Percentiles rank a stretch among this genome's conserved stretches.
Evolutionary conservation across 75 land plant genomes (phyloP).

Genomic region (Picea sitchensis): DNA sequence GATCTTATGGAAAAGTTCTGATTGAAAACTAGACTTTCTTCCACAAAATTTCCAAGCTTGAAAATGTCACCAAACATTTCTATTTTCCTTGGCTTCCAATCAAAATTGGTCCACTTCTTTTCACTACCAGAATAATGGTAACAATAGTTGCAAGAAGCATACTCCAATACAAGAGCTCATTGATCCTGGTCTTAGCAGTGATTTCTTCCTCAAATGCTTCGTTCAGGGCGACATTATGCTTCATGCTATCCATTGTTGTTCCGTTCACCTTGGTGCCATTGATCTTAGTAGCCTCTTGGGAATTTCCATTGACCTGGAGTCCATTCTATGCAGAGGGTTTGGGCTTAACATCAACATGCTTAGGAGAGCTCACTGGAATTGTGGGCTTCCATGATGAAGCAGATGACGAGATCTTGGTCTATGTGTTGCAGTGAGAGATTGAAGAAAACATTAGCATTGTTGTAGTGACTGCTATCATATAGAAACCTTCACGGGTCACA

Average conservation of each 20-base stretch:
- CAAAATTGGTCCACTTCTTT: slow-evolving; percentile 60
- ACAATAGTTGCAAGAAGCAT: slow-evolving; percentile 75
- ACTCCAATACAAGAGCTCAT: slow-evolving; percentile 74
- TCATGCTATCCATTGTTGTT: slow-evolving; percentile 8
- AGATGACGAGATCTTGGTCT: slow-evolving; percentile 2
- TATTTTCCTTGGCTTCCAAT: slow-evolving; percentile 11
- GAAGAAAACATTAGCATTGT: neutral
- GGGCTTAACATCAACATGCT: slow-evolving; percentile 2
- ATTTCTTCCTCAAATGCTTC: slow-evolving; percentile 26
- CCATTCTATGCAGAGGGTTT: slow-evolving; percentile 4
- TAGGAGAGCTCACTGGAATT: neutral
- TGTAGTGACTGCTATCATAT: neutral
- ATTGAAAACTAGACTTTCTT: slow-evolving; percentile 51
- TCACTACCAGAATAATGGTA: slow-evolving; percentile 67
- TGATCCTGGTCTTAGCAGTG: slow-evolving; percentile 41
- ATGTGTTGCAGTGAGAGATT: neutral
- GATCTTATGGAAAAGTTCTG: slow-evolving; percentile 73
- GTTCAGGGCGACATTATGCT: slow-evolving; percentile 8
- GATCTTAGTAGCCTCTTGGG: slow-evolving; percentile 52
- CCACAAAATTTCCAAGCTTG: slow-evolving; percentile 59
- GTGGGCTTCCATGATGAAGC: neutral
- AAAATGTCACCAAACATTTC: slow-evolving; percentile 34
- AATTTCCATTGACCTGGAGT: slow-evolving; percentile 47
- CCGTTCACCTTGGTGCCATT: slow-evolving; percentile 43
- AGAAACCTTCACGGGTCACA: too few relatives aligned